Evolutionary conservation across 2,329 filamentous ascomycete genomes (phyloP).

Genomic region (Hypoxylon sp.): DNA sequence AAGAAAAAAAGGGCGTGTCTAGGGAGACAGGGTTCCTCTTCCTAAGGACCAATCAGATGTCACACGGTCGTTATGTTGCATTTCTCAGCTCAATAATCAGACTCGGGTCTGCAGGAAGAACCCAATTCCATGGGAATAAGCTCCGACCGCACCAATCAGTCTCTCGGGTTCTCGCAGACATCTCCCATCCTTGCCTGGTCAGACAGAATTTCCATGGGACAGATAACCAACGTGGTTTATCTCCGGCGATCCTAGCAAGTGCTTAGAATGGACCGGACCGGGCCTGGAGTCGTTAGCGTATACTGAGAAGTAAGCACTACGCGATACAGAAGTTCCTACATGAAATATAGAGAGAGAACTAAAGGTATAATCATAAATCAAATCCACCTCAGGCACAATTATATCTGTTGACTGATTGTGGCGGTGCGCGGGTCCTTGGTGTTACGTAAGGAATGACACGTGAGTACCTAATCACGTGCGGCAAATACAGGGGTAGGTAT

Average conservation of each 20-base stretch:
- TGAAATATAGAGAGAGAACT: no score
- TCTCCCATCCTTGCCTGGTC: constrained; percentile 3
- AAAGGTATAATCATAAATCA: constrained; percentile 33
- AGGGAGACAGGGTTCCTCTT: constrained; percentile 1
- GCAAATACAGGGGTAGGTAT: no score
- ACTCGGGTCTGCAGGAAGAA: neutral
- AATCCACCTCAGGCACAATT: no score
- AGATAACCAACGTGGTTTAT: constrained; percentile 1
- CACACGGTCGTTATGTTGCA: neutral
- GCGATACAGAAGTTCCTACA: no score
- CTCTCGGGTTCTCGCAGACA: neutral
- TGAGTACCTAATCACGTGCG: no score
- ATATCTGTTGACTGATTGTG: no score
- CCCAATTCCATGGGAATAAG: constrained; percentile 23
- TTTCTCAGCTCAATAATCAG: constrained; percentile 2
- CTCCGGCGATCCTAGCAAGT: neutral
- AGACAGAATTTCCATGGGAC: neutral
- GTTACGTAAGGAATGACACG: no score
- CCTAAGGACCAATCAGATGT: constrained; percentile 12
- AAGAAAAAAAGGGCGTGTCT: neutral
- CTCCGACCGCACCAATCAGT: constrained; percentile 7
- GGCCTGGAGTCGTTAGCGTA: no score
- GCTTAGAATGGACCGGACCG: neutral
- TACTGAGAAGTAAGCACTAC: neutral
- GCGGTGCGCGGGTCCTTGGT: no score